A percentile compares a stretch with the other conserved stretches of the same genome.
Conservation (phyloP, 2,329 filamentous ascomycete species). For the Niveomyces coronatus region DNA sequence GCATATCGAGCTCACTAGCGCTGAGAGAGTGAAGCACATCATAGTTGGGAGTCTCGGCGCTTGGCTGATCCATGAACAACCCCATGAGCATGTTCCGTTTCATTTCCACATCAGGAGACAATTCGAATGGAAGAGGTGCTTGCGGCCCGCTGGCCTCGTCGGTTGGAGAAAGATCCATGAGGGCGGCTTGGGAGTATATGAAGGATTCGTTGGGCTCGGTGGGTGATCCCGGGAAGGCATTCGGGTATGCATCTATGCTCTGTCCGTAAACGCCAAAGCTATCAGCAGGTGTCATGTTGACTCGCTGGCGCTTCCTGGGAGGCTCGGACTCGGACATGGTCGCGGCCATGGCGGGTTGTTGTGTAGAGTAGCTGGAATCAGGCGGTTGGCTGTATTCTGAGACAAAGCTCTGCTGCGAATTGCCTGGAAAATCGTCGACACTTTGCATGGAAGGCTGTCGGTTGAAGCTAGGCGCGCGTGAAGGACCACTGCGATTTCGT, state of each 20-base stretch:
- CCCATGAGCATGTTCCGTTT: constrained; percentile 76
- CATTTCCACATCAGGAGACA: constrained; percentile 57
- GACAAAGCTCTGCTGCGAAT: constrained; percentile 74
- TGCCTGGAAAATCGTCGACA: constrained; percentile 54
- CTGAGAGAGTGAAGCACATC: constrained; percentile 68
- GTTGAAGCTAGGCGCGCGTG: constrained; percentile 56
- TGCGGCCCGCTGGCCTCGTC: constrained; percentile 49
- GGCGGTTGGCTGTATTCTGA: constrained; percentile 65
- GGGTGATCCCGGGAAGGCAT: constrained; percentile 56
- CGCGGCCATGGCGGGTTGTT: constrained; percentile 28
- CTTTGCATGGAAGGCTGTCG: constrained; percentile 64
- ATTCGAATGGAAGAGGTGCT: constrained; percentile 51
- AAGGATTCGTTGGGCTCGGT: constrained; percentile 77
- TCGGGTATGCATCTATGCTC: constrained; percentile 34
- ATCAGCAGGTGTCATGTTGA: constrained; percentile 43
- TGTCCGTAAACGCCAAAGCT: constrained; percentile 46
- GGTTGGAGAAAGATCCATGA: constrained; percentile 31
- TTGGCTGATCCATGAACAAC: constrained; percentile 66
- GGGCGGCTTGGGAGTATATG: constrained; percentile 46
- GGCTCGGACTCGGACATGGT: constrained; percentile 56
- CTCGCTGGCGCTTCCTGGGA: constrained; percentile 66
- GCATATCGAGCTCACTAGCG: constrained; percentile 77
- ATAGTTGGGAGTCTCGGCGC: constrained; percentile 61
- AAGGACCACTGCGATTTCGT: constrained; percentile 50
- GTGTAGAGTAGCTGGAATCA: constrained; percentile 62